Base-by-base conservation (phyloP, 2,329 filamentous ascomycete genomes). In the Fulvia fulva region DNA sequence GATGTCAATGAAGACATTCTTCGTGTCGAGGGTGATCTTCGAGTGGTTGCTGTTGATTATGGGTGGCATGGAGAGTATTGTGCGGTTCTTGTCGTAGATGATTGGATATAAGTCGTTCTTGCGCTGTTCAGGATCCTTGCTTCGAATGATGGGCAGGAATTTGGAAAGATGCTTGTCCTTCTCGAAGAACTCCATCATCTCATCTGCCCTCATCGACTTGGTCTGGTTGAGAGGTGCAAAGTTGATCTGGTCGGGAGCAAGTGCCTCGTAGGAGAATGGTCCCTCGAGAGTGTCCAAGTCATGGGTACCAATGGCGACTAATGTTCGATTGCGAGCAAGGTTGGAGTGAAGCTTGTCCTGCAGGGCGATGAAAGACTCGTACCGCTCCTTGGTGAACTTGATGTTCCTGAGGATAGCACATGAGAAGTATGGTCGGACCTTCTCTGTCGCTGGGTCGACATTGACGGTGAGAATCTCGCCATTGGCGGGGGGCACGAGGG, bases 341-440 rank as follows among this genome's bases (percentile, higher is more conserved):
- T 99, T 99, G 74, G 93, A 89, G 79, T 99, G 94, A 50, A 99
- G 84, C 80, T 99, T 99, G 78, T 99, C 95, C 79, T 99, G 94
- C 50, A 99, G 83, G 57, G 88, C 85, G 73, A 99, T 99, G 88
- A 99, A 99, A 71, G 91, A 97, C 68, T 96, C 90, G 75, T 99
- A 99, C 65, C 89, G 84, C 66, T 87, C 90, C 78, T 94, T 83
- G 67, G 90, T 92, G 81, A 99, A 97, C 70, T 87, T 91, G 80
- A 99, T 83, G 73, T 91, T 90, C 66, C 94, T 87, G 63, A 99
- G 80, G 65, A 99, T 89, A 50, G 93, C 91, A 61, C 89, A 91
- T 16, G 93, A 90, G 64, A 96, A 89, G 65, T 94, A 90, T 43
- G 92, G 93, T 51, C 94, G 86, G 67, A 99, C 87, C 75, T 87